Conservation (phyloP, 2,329 filamentous ascomycete species). For the Monilinia polystroma region DNA sequence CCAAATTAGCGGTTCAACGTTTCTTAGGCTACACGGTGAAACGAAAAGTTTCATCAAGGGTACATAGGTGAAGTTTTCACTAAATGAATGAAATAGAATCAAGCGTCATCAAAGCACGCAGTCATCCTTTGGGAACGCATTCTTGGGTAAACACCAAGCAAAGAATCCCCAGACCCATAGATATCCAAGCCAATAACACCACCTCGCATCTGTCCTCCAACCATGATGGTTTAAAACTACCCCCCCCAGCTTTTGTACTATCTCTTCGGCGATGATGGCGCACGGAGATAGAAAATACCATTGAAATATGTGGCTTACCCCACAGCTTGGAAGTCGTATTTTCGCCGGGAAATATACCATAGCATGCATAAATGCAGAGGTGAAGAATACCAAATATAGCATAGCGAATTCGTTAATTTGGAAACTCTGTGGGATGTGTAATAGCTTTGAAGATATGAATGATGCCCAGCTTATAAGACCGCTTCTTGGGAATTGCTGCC, state of each 20-base stretch:
- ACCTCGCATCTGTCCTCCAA: conserved; percentile 2
- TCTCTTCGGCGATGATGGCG: conserved; percentile 8
- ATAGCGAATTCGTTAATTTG: background rate
- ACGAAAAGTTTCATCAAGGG: background rate
- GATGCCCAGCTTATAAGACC: conserved; percentile 2
- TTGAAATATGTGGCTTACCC: conserved; percentile 10
- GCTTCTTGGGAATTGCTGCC: background rate
- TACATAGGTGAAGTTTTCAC: background rate
- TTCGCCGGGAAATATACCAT: conserved; percentile 1
- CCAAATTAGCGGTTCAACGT: background rate
- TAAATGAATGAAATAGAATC: too few relatives aligned
- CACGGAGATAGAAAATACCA: conserved; percentile 10
- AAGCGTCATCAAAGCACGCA: background rate
- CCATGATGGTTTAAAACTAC: background rate
- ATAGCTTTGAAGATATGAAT: conserved; percentile 13
- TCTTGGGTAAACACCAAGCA: conserved; percentile 12
- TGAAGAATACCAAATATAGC: background rate
- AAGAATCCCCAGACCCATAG: conserved; percentile 16
- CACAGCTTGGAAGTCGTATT: background rate
- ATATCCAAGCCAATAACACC: conserved; percentile 11
- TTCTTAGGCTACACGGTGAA: background rate
- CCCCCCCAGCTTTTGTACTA: background rate
- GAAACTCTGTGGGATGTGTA: conserved; percentile 1
- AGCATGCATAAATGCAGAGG: conserved; percentile 7
- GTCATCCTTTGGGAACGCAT: conserved; percentile 8